Base-by-base conservation (phyloP, 495 filamentous ascomycete species). In the Diplogelasinospora grovesii region DNA sequence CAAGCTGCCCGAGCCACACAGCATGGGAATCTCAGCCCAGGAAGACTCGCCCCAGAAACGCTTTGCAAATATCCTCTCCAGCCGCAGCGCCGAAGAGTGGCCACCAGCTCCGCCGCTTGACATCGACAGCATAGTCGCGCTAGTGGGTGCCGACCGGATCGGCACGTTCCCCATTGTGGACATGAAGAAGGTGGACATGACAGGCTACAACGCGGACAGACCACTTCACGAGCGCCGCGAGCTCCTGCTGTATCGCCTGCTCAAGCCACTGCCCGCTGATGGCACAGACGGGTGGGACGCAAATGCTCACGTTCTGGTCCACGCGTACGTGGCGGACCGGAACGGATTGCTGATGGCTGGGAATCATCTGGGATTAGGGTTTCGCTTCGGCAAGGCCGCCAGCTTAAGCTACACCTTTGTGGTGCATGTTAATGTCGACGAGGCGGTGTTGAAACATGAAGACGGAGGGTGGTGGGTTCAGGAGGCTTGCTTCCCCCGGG, bases 281-380 rank as follows among this genome's bases (percentile, higher is more conserved):
- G 45, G 36, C 11, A 25, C 20, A 10, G 43, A 37, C 9, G 10
- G 45, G 18, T 54, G 45, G 5, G 55, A 65, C 14, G 57, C 59
- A 30, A 82, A 82, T 42, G 63, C 77, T 8, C 81, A 84, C 54
- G 70, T 79, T 4, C 70, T 71, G 42, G 72, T 74, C 11, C 82
- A 86, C 54, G 74, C 82, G 34, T 86, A 78, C 58, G 72, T 78
- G 2, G 74, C 71, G 20, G 83, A 87, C 50, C 71, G 78, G 27
- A 87, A 87, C 53, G 81, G 79, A 0, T 56, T 86, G 39, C 65
- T 82, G 49, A 64, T 84, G 58, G 66, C 79, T 23, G 66, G 69
- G 3, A 78, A 83, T 25, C 71, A 82, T 5, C 45, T 82, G 6
- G 75, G 74, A 0, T 70, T 77, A 23, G 73, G 69, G 3, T 54